A percentile compares a stretch with the other conserved stretches of the same genome.
Evolutionary conservation across 495 filamentous ascomycete genomes (phyloP).

Genomic region (Sporormia fimetaria): DNA sequence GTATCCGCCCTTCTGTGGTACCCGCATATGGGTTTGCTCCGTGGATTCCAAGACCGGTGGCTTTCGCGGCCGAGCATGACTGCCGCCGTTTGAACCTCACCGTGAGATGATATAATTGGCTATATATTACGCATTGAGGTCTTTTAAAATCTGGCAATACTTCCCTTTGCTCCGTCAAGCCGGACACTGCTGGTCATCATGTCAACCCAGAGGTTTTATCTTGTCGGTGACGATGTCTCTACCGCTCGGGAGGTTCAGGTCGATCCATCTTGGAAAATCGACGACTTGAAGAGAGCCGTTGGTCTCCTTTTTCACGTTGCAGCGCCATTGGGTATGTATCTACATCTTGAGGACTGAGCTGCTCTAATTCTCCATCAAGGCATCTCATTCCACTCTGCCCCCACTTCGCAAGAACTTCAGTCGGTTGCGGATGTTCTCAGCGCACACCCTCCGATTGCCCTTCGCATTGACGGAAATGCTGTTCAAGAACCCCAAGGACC

Average conservation of each 20-base stretch:
- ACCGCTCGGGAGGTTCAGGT: slow-evolving; percentile 34
- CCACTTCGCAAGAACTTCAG: slow-evolving; percentile 1
- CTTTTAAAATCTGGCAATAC: no score
- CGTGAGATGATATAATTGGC: no score
- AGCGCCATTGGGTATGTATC: neutral
- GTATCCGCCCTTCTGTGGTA: no score
- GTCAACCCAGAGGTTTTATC: slow-evolving; percentile 36
- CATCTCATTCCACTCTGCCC: neutral
- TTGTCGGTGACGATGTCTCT: slow-evolving; percentile 27
- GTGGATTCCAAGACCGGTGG: no score
- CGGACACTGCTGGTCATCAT: slow-evolving; percentile 35
- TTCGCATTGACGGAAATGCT: slow-evolving; percentile 24
- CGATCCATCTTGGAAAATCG: slow-evolving; percentile 24
- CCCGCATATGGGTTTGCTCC: no score
- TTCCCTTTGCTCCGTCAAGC: no score
- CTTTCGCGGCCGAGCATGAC: no score
- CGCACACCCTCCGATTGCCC: slow-evolving; percentile 19
- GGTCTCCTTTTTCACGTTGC: slow-evolving; percentile 28
- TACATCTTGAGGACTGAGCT: neutral
- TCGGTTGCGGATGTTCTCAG: slow-evolving; percentile 38
- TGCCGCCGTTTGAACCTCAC: no score
- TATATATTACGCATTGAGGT: no score
- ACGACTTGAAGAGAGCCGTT: slow-evolving; percentile 20
- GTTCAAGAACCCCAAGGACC: slow-evolving; percentile 39
- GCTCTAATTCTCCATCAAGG: neutral